phyloP scores from a whole-genome alignment of 73 alveolate genomes.

The Diophrys appendiculata region DNA sequence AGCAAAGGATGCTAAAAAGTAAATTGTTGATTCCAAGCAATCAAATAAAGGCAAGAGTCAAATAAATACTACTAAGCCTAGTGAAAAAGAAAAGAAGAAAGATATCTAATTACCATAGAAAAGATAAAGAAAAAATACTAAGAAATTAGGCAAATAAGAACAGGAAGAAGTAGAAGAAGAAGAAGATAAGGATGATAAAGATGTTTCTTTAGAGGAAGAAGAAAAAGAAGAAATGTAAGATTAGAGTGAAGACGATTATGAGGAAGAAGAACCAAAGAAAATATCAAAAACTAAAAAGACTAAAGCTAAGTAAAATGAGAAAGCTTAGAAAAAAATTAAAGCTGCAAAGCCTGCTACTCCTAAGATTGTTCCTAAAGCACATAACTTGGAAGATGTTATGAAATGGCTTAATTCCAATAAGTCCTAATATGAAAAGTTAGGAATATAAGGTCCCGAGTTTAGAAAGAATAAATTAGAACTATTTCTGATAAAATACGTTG shows the following conservation, averaged over 20 bases:
- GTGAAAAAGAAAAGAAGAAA: too few species aligned
- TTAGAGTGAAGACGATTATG: conserved; percentile 21
- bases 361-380: conserved; percentile 22
- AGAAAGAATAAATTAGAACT: conserved; percentile 24
- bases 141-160: not conserved
- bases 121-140: too few species aligned
- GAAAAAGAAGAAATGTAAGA: not conserved
- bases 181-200: not conserved
- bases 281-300: not conserved
- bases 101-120: too few species aligned
- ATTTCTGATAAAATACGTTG: too few species aligned
- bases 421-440: conserved; percentile 15
- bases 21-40: too few species aligned
- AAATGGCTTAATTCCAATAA: conserved; percentile 1
- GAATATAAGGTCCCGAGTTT: conserved; percentile 34
- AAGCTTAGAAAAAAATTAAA: conserved; percentile 12
- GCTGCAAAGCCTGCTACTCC: conserved; percentile 46
- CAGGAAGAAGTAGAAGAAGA: not conserved
- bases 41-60: too few species aligned
- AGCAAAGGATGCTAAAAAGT: too few species aligned
- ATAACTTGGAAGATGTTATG: not conserved
- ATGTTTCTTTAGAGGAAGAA: conserved; percentile 7
- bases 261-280: conserved; percentile 2
- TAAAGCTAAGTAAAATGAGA: not conserved
- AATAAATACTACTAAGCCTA: too few species aligned